A percentile compares a stretch with the other conserved stretches of the same genome.
Evolutionary conservation across 305 asterid species (phyloP).

Genomic region (Solanum hybrid): DNA sequence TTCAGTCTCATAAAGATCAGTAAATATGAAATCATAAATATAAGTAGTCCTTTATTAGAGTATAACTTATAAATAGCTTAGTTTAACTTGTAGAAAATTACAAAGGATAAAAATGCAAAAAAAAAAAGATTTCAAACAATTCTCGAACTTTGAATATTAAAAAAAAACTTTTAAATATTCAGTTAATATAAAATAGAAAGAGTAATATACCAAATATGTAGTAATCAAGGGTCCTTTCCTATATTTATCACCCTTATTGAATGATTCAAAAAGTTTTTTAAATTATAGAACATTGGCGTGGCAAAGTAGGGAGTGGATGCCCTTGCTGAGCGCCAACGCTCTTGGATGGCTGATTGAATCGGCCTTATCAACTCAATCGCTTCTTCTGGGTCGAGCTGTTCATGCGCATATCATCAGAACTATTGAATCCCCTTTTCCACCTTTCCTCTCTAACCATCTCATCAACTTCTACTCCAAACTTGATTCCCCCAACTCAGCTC

Average conservation of each 20-base stretch:
- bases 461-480: slow-evolving; percentile 82
- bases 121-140: no score
- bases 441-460: slow-evolving; percentile 64
- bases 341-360: slow-evolving; percentile 49
- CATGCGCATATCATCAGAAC: slow-evolving; percentile 45
- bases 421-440: slow-evolving; percentile 26
- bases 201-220: neutral
- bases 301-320: slow-evolving; percentile 16
- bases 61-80: neutral
- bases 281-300: neutral
- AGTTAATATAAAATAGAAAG: no score
- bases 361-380: slow-evolving; percentile 45
- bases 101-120: neutral
- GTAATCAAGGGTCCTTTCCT: neutral
- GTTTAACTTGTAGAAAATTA: neutral
- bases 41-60: neutral
- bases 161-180: no score
- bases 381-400: slow-evolving; percentile 49
- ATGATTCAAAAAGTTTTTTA: no score
- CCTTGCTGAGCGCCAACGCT: slow-evolving; percentile 35
- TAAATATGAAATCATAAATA: neutral
- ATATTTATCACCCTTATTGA: neutral
- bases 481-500: slow-evolving; percentile 45
- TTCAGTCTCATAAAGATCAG: neutral
- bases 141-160: neutral